These are phyloP conservation scores for Xylaria intraflava DNA, from an alignment of 495 filamentous ascomycete genomes.

Conservation along the genomic window DNA sequence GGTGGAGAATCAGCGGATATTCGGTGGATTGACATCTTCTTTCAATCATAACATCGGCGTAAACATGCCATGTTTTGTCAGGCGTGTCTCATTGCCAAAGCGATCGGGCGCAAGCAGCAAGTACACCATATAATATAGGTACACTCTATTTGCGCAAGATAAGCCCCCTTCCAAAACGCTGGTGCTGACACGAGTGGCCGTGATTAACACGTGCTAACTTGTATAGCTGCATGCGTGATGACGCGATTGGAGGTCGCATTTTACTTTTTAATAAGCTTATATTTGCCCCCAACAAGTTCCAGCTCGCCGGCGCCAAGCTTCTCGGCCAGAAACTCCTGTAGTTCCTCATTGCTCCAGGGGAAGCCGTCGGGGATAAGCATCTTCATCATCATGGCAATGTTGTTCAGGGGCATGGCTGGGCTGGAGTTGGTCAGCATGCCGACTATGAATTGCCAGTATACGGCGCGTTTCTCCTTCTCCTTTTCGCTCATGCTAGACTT, in stretches of 20 bases:
- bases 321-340: conserved; percentile 68
- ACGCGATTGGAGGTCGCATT: neutral
- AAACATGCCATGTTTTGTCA: conserved; percentile 1
- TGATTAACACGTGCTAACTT: neutral
- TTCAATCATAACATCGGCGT: neutral
- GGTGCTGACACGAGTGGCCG: neutral
- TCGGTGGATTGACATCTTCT: neutral
- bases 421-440: conserved; percentile 93
- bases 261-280: conserved; percentile 52
- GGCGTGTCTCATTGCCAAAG: neutral
- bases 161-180: neutral
- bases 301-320: conserved; percentile 67
- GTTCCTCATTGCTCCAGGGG: conserved; percentile 64
- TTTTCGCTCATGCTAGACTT: conserved; percentile 31
- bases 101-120: neutral
- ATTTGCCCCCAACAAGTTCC: conserved; percentile 69
- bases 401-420: conserved; percentile 62
- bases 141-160: neutral
- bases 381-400: conserved; percentile 89
- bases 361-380: conserved; percentile 84
- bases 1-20: neutral
- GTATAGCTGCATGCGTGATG: conserved; percentile 1
- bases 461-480: conserved; percentile 66
- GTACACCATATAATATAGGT: no score
- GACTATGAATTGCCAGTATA: conserved; percentile 86